Evolutionary conservation across 2,329 filamentous ascomycete genomes (phyloP), one percentile per base, ranked within the genome.

Genomic region (Fusarium miscanthi): DNA sequence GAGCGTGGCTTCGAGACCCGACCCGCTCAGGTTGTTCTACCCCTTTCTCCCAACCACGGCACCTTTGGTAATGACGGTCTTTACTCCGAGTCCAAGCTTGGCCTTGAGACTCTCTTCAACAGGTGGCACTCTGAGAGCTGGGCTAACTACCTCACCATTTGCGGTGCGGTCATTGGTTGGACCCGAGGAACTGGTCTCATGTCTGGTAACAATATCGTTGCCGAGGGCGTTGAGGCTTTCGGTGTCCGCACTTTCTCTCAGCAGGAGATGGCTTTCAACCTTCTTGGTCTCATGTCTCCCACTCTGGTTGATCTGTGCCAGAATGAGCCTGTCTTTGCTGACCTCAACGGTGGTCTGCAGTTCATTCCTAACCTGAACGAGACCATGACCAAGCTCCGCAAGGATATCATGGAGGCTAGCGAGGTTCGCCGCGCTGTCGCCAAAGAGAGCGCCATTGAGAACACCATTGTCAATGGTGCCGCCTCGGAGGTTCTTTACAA

Each of bases 211-310:
- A 98, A 99, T 83, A 91, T 98, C 77, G 95, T 98, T 74, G 96
- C 96, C 40, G 95, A 98, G 82, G 96, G 95, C 67, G 94, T 99
- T 63, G 96, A 99, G 86, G 94, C 93, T 77, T 96, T 97, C 75
- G 96, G 96, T 78, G 96, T 98, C 31, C 94, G 96, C 77, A 99
- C 96, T 8, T 99, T 99, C 87, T 98, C 95, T 14, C 96, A 98
- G 85, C 94, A 97, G 82, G 96, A 99, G 84, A 99, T 99, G 96
- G 96, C 96, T 21, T 99, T 99, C 88, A 99, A 99, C 84, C 85
- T 99, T 74, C 90, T 99, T 48, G 95, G 96, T 76, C 89, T 99
- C 59, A 97, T 99, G 96, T 93, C 95, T 3, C 95, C 96, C 41
- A 89, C 92, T 33, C 93, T 99, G 77, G 95, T 97, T 76, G 94